Conservation (phyloP, 2,329 filamentous ascomycete species). For the Penicillium sp. region DNA sequence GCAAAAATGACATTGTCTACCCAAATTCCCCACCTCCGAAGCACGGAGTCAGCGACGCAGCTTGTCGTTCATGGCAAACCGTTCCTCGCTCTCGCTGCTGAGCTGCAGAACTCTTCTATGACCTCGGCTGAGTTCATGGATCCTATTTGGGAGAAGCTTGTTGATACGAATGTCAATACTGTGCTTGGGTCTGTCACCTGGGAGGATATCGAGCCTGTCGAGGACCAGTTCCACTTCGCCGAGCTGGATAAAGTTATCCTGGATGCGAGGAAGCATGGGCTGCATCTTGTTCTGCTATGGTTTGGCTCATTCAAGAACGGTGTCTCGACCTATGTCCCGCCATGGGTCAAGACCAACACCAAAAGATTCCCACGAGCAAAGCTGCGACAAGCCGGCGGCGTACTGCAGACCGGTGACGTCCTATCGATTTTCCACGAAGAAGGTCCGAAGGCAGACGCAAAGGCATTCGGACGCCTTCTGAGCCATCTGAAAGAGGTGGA, state of each 20-base stretch:
- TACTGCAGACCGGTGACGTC: slow-evolving; percentile 32
- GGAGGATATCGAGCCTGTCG: slow-evolving; percentile 50
- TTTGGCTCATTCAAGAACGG: slow-evolving; percentile 48
- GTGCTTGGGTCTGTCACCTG: slow-evolving; percentile 48
- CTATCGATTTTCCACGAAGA: slow-evolving; percentile 41
- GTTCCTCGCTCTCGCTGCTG: slow-evolving; percentile 47
- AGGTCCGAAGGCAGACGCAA: slow-evolving; percentile 38
- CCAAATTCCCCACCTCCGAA: no score
- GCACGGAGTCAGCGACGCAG: slow-evolving; percentile 28
- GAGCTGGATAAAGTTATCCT: slow-evolving; percentile 44
- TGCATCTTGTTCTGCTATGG: slow-evolving; percentile 48
- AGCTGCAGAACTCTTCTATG: slow-evolving; percentile 52
- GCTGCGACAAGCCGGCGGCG: slow-evolving; percentile 24
- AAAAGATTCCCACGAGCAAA: slow-evolving; percentile 24
- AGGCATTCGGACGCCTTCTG: slow-evolving; percentile 43
- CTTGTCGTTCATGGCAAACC: slow-evolving; percentile 48
- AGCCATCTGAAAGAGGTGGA: slow-evolving; percentile 48
- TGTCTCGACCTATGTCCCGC: slow-evolving; percentile 41
- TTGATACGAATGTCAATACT: slow-evolving; percentile 38
- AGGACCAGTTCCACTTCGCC: slow-evolving; percentile 46
- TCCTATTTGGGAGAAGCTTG: slow-evolving; percentile 46
- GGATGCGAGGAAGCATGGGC: slow-evolving; percentile 38
- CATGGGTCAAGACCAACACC: slow-evolving; percentile 36
- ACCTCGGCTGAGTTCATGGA: slow-evolving; percentile 49
- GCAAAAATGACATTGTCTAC: background rate